Evolutionary conservation across 2,329 filamentous ascomycete species (phyloP), one percentile per base, ranked within the genome.

Genomic region (Arthrobotrys conoides): DNA sequence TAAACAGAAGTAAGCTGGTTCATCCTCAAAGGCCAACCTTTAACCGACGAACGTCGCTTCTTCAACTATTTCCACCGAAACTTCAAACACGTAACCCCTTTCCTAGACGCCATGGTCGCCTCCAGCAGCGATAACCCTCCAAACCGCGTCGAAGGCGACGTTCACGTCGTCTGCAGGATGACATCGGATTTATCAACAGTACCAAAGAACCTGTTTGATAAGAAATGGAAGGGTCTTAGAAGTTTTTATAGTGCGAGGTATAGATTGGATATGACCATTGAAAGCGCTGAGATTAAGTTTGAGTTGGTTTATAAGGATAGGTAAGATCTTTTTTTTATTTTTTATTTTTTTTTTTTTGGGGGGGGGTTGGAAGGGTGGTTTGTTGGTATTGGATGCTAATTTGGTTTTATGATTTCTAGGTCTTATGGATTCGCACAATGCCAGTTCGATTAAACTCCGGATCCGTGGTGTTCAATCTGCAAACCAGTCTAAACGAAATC

Each of bases 101-200:
- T 78, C 63, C 44, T 78, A 36, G 75, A 78, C 68, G 75, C 75
- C 46, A 78, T 78, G 75, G 75, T 78, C 30, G 75, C 75, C n/a
- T 78, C 75, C 18, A 78, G 68, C 63, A 78, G 75, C 53, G 75
- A 78, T 27, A 49, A 27, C 18, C 75, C 75, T 14, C 75, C 75
- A 8, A 72, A 71, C n/a, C 59, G 75, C 12, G 68, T 78, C n/a
- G 75, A 78, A 63, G 68, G 75, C 8, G 75, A 78, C 38, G 75
- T 78, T 8, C 75, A 78, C 24, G 75, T 78, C 30, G 75, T 78
- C 16, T 78, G 75, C 38, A 64, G 75, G 4, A 78, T 78, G 75
- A 78, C 75, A 5, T 78, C 75, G 3, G 63, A 78, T 63, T 30
- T 78, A 33, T 78, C 75, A 9, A 30, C 68, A 5, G 68, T 78